Evolutionary conservation across 208 protist genomes (phyloP).

Genomic region (Ichthyophonus hoferi): DNA sequence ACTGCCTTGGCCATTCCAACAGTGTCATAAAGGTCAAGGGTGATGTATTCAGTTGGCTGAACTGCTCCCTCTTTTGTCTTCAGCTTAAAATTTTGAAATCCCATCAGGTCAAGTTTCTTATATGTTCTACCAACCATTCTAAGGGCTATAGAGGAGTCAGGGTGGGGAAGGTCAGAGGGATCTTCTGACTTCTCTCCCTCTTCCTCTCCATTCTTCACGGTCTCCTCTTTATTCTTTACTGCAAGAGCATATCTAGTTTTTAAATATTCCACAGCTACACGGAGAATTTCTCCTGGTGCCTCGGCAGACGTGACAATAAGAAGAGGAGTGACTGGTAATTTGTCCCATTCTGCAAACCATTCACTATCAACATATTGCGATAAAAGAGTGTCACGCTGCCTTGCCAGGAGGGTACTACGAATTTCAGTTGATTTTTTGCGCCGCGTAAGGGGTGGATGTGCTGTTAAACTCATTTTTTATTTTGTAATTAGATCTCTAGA

Average conservation of each 20-base stretch:
- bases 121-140: not conserved
- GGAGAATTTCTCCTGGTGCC: not conserved
- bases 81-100: not conserved
- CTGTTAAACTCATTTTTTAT: not conserved
- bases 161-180: not conserved
- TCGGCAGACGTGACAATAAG: not conserved
- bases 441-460: not conserved
- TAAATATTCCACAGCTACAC: not conserved
- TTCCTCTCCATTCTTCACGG: not conserved
- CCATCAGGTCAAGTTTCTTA: not conserved
- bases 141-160: not conserved
- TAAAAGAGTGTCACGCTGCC: not conserved
- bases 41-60: not conserved
- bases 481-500: too few relatives aligned
- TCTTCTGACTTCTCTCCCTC: not conserved
- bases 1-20: not conserved
- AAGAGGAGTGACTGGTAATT: not conserved
- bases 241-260: not conserved
- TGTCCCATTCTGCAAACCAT: not conserved
- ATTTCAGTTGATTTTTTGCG: not conserved
- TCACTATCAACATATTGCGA: not conserved
- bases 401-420: not conserved
- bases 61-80: not conserved
- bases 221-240: not conserved
- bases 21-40: not conserved